Conservation (phyloP, 306 rosid species). For the Trichosanthes truncata region DNA sequence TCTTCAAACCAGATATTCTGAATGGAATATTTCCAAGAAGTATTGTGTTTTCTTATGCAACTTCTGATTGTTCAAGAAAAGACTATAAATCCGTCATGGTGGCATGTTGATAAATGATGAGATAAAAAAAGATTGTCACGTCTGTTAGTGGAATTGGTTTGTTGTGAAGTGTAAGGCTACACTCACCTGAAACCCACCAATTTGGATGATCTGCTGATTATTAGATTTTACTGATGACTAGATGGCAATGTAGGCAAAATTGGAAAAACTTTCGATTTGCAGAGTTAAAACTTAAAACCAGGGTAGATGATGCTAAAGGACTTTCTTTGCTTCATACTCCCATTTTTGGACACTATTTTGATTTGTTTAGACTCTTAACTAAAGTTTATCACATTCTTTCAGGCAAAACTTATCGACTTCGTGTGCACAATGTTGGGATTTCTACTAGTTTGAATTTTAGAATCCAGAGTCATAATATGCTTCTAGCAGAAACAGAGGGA, state of each 20-base stretch:
- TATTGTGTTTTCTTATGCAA: background rate
- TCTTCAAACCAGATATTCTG: background rate
- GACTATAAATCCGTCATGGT: background rate
- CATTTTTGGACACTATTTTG: background rate
- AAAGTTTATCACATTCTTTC: conserved; percentile 18
- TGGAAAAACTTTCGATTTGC: background rate
- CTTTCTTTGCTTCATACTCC: background rate
- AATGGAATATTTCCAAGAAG: background rate
- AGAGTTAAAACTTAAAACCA: background rate
- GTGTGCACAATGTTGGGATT: conserved; percentile 77
- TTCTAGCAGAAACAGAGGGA: conserved; percentile 78
- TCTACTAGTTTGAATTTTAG: conserved; percentile 82
- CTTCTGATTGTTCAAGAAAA: background rate
- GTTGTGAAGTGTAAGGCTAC: no score
- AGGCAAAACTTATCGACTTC: conserved; percentile 81
- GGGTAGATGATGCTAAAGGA: background rate
- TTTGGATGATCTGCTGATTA: background rate
- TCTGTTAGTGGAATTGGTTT: background rate
- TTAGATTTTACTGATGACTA: background rate
- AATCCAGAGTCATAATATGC: conserved; percentile 64
- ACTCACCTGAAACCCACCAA: background rate
- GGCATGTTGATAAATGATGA: background rate
- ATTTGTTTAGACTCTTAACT: background rate
- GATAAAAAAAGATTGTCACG: background rate
- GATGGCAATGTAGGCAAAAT: background rate